A percentile compares a stretch with the other conserved stretches of the same genome.
Conservation (phyloP, 306 rosid species). For the Rubus idaeus region DNA sequence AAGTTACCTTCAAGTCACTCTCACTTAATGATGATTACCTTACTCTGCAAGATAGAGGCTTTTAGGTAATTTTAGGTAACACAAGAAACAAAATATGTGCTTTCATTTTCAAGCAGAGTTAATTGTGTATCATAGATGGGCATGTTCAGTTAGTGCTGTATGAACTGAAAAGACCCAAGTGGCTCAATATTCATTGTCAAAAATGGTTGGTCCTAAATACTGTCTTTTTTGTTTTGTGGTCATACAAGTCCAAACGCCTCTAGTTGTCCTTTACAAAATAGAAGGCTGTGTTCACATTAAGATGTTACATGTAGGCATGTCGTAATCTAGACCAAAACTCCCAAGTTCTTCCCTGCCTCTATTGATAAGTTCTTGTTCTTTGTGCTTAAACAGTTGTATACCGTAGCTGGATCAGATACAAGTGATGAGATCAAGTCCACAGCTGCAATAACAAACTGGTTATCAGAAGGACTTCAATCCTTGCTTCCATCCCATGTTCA, state of each 20-base stretch:
- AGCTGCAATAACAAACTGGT: conserved; percentile 69
- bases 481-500: conserved; percentile 50
- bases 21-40: not conserved
- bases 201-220: not conserved
- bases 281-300: conserved; percentile 20
- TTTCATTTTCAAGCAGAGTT: not conserved
- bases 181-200: conserved; percentile 1
- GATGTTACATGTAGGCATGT: not conserved
- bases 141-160: not conserved
- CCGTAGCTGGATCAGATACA: conserved; percentile 62
- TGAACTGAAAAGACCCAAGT: conserved; percentile 16
- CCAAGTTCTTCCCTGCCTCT: no score
- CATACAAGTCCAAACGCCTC: not conserved
- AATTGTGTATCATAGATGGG: not conserved
- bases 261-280: not conserved
- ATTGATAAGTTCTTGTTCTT: not conserved
- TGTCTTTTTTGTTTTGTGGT: not conserved
- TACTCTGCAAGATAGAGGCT: conserved; percentile 4
- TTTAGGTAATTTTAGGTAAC: not conserved
- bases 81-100: not conserved
- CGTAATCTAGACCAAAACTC: not conserved
- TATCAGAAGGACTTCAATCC: conserved; percentile 49
- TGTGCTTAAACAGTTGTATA: conserved; percentile 51
- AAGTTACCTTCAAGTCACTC: not conserved
- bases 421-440: conserved; percentile 56